phyloP scores from a whole-genome alignment of 306 rosid genomes.

The Hippophae rhamnoides region DNA sequence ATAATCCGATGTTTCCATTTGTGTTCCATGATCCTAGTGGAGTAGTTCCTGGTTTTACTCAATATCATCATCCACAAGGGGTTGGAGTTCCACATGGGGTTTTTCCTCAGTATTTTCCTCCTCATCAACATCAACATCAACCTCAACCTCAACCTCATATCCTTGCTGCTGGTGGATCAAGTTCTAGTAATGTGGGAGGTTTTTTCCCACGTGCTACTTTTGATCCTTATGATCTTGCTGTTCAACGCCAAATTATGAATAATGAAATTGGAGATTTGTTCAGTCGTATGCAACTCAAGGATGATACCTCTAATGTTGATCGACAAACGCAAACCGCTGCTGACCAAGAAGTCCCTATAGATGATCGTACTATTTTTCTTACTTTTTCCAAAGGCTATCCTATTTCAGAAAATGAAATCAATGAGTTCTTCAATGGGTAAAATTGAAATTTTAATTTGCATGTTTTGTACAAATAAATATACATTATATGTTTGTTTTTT shows the following conservation, averaged over 20 bases:
- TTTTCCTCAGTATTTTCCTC: too few species aligned
- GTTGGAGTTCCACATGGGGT: too few species aligned
- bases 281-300: not conserved
- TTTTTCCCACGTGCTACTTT: not conserved
- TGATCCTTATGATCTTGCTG: not conserved
- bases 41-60: too few species aligned
- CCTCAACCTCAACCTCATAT: too few species aligned
- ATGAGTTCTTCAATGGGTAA: slow-evolving; percentile 27
- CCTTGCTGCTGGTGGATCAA: too few species aligned
- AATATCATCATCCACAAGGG: not conserved
- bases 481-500: not conserved
- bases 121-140: too few species aligned
- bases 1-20: not conserved
- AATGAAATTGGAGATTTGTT: not conserved
- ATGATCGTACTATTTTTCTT: slow-evolving; percentile 44
- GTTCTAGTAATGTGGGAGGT: too few species aligned
- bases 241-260: not conserved
- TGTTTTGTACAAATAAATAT: not conserved
- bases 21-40: too few species aligned
- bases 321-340: not conserved
- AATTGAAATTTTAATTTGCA: not conserved
- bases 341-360: not conserved
- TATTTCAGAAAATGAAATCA: slow-evolving; percentile 28
- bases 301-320: not conserved
- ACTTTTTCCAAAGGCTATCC: slow-evolving; percentile 57